Percentiles rank a stretch among this genome's conserved stretches.
phyloP scores from a whole-genome alignment of 2,329 filamentous ascomycete species.

The Claviceps spartinae region DNA sequence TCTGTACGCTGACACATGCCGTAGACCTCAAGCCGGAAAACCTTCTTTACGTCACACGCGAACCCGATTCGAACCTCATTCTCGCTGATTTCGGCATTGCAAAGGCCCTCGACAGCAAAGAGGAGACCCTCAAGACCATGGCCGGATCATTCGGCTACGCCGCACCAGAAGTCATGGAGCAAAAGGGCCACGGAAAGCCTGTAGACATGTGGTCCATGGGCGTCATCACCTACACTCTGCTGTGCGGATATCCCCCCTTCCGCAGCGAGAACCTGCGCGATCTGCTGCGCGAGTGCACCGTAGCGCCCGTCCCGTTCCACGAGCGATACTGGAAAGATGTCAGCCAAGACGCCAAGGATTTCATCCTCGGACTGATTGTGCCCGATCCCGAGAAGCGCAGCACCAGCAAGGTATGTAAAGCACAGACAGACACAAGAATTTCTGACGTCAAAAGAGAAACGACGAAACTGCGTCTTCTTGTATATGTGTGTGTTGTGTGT shows the following conservation, averaged over 20 bases:
- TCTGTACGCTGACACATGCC: not conserved
- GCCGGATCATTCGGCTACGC: constrained; percentile 97
- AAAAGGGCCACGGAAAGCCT: constrained; percentile 92
- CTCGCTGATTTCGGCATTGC: constrained; percentile 97
- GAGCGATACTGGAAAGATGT: constrained; percentile 98
- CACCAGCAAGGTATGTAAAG: constrained; percentile 53
- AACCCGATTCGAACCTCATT: constrained; percentile 69
- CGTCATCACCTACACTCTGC: constrained; percentile 94
- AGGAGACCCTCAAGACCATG: constrained; percentile 94
- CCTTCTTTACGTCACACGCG: constrained; percentile 76
- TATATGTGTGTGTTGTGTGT: not conserved
- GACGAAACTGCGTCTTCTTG: not conserved
- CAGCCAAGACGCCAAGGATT: constrained; percentile 86
- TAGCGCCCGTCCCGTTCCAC: constrained; percentile 78
- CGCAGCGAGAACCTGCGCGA: constrained; percentile 86
- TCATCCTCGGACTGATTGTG: constrained; percentile 72
- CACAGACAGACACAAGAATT: not conserved
- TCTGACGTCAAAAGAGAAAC: not conserved
- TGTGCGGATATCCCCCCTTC: constrained; percentile 97
- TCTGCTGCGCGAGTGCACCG: constrained; percentile 86
- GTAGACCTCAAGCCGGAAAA: constrained; percentile 96
- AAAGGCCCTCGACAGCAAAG: constrained; percentile 85
- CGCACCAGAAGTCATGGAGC: constrained; percentile 95
- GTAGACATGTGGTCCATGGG: constrained; percentile 99
- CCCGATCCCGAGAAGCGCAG: constrained; percentile 64